Base-by-base conservation (phyloP, 371 early-diverging fungal species). In the Mucor irregularis region DNA sequence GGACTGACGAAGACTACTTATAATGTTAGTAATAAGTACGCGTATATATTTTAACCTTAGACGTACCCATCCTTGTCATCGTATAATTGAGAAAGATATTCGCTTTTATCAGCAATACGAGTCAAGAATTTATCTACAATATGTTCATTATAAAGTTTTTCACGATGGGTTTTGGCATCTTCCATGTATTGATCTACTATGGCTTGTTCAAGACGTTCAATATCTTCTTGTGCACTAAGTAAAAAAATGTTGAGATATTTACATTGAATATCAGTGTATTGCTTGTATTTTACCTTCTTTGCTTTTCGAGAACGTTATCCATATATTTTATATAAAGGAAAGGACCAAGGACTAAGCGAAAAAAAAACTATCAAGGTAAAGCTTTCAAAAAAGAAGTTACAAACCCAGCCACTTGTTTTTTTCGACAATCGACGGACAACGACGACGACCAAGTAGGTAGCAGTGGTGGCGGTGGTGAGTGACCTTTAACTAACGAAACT, bases 121-220 rank as follows among this genome's bases (percentile, higher is more conserved):
- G 88, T 88, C 29, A 96, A 69, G 44, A 83, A 88, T 7, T 72
- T 76, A 66, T 72, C 77, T 22, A 96, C 89, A 21, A 87, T 76
- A 56, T 92, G 94, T 67, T 96, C 93, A 58, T 85, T 90, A n/a
- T 84, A 58, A 16, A 98, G 79, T 57, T 85, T 81, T 58, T 94
- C 93, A 57, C 89, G 84, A 77, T 93, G 89, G 25, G 85, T 83
- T 58, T 87, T 88, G 21, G 90, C 72, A 55, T 89, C 85, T 29
- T 80, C 72, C 71, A 92, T 78, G 65, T 89, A 85, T 62, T 91
- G 87, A 61, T 88, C 83, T 8, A 95, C 95, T 26, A 89, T 84
- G 9, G 92, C 93, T 59, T 91, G 85, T 64, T 97, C 96, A 22
- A 95, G 67, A 39, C 93, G 90, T 69, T 98, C 98, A 43, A 92